Evolutionary conservation across 306 rosid species (phyloP).

Genomic region (Trifolium fragiferum): DNA sequence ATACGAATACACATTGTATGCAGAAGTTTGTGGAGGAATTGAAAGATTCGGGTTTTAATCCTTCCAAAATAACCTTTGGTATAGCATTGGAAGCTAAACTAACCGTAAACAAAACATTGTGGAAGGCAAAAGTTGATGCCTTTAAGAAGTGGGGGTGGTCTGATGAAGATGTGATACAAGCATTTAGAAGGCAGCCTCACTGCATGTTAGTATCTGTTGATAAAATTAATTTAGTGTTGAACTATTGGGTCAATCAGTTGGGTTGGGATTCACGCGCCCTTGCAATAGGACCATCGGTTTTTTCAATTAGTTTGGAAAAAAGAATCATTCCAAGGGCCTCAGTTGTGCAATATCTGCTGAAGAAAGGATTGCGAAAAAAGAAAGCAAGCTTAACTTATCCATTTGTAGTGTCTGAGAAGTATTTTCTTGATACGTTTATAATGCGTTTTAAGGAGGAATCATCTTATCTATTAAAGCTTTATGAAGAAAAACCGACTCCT

Average conservation of each 20-base stretch:
- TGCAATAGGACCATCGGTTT: neutral
- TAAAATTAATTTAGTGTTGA: constrained; percentile 48
- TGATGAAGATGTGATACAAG: constrained; percentile 45
- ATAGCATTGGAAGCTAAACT: constrained; percentile 26
- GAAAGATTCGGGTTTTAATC: neutral
- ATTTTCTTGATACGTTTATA: neutral
- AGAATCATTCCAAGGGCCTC: constrained; percentile 53
- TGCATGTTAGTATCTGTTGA: constrained; percentile 42
- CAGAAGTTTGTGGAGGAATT: neutral
- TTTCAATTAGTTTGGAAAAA: constrained; percentile 47
- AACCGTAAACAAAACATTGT: constrained; percentile 33
- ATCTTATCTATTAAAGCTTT: neutral
- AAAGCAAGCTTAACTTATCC: constrained; percentile 9
- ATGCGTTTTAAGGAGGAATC: neutral
- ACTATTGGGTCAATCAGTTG: constrained; percentile 49
- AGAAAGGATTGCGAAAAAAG: constrained; percentile 44
- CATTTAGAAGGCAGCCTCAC: constrained; percentile 44
- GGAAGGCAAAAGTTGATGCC: constrained; percentile 45
- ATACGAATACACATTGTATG: neutral
- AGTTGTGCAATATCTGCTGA: constrained; percentile 34
- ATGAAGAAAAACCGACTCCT: neutral
- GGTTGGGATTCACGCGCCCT: constrained; percentile 37
- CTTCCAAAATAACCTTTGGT: constrained; percentile 5
- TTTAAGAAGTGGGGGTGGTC: constrained; percentile 60
- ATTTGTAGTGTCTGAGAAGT: neutral